phyloP scores from a whole-genome alignment of 148 eudicot species.

The Cornus suecica region DNA sequence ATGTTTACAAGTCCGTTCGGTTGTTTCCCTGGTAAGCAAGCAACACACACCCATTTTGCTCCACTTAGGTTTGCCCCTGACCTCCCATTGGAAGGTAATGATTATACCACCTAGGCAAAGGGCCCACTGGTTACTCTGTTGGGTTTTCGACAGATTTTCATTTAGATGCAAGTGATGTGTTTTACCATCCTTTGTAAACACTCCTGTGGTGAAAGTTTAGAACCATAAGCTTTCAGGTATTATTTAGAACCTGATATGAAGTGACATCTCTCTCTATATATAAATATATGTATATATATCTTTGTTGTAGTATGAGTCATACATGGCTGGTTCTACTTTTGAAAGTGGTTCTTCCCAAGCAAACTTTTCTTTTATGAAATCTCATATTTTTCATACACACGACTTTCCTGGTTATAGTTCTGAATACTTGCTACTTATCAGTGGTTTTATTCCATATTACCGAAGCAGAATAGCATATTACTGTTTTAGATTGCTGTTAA shows the following conservation, averaged over 20 bases:
- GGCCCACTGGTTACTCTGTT: not conserved
- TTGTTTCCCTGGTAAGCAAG: too few relatives aligned
- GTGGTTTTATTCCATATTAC: not conserved
- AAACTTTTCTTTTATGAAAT: too few relatives aligned
- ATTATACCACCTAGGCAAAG: not conserved
- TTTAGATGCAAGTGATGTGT: not conserved
- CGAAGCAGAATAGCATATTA: not conserved
- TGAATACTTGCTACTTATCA: too few relatives aligned
- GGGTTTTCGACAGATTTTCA: not conserved
- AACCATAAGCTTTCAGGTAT: not conserved
- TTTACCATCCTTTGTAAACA: not conserved
- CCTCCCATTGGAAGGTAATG: too few relatives aligned
- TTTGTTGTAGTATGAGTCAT: not conserved
- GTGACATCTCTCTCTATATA: not conserved
- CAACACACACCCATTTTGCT: too few relatives aligned
- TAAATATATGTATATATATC: too few relatives aligned
- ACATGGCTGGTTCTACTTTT: not conserved
- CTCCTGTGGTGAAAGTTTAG: not conserved
- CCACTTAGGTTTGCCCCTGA: too few relatives aligned
- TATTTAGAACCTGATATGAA: not conserved
- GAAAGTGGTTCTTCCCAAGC: too few relatives aligned
- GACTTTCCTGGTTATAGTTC: not conserved
- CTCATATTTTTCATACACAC: not conserved
- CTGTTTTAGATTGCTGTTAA: not conserved
- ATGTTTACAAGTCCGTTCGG: too few relatives aligned